Evolutionary conservation across 2,329 filamentous ascomycete species (phyloP).

Genomic region (Aspergillus carbonarius): DNA sequence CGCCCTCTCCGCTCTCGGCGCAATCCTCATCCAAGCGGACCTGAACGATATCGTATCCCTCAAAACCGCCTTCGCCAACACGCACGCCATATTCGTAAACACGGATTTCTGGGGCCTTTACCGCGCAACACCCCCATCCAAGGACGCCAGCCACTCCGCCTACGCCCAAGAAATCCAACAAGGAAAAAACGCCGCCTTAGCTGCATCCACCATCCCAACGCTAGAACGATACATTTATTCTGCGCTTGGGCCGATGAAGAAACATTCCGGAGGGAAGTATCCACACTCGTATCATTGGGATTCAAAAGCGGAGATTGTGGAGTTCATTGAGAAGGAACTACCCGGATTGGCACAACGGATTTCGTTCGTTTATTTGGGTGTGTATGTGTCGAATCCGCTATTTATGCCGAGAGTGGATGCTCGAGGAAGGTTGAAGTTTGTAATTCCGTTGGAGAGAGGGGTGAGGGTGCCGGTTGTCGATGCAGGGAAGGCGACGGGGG

Average conservation of each 20-base stretch:
- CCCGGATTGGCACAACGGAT: conserved; percentile 48
- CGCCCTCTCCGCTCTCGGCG: conserved; percentile 19
- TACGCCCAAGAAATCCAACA: conserved; percentile 53
- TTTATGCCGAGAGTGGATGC: conserved; percentile 30
- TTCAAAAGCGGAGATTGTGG: conserved; percentile 51
- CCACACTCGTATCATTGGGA: conserved; percentile 51
- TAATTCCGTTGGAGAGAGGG: conserved; percentile 26
- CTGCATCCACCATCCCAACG: conserved; percentile 45
- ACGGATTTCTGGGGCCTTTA: conserved; percentile 56
- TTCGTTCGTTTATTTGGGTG: conserved; percentile 34
- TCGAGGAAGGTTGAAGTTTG: conserved; percentile 32
- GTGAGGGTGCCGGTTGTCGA: conserved; percentile 44
- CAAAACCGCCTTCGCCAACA: conserved; percentile 40
- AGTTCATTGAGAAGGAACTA: conserved; percentile 45
- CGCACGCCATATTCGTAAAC: conserved; percentile 46
- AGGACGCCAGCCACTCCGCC: conserved; percentile 24
- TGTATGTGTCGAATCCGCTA: conserved; percentile 33
- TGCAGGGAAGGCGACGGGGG: conserved; percentile 40
- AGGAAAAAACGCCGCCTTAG: conserved; percentile 57
- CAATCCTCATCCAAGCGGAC: conserved; percentile 37
- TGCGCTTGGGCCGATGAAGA: conserved; percentile 51
- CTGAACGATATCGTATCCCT: conserved; percentile 39
- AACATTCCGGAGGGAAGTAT: conserved; percentile 49
- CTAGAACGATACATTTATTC: conserved; percentile 54
- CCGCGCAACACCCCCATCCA: conserved; percentile 26